Conservation (phyloP, 2,329 filamentous ascomycete genomes). For the Calonectria hongkongensis region DNA sequence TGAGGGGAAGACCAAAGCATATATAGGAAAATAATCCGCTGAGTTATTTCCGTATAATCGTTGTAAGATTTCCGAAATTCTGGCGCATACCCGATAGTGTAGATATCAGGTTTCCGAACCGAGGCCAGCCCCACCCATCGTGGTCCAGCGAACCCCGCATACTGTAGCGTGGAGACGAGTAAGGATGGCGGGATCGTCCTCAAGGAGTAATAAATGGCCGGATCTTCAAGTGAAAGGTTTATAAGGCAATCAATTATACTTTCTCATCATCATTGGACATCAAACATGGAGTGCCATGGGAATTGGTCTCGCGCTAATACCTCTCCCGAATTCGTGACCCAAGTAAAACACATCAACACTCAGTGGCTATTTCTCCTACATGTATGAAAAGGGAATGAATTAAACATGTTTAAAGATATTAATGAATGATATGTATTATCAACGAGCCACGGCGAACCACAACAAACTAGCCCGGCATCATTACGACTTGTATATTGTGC, state of each 20-base stretch:
- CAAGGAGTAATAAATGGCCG: too few species aligned
- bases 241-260: too few species aligned
- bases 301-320: too few species aligned
- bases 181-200: too few species aligned
- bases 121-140: background rate
- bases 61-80: background rate
- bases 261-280: too few species aligned
- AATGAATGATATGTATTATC: background rate
- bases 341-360: too few species aligned
- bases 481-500: slow-evolving; percentile 46
- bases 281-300: too few species aligned
- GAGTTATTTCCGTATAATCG: background rate
- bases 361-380: background rate
- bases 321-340: too few species aligned
- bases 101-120: background rate
- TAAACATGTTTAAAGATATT: background rate
- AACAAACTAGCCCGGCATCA: background rate
- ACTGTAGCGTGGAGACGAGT: too few species aligned
- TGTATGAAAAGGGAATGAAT: background rate
- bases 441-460: background rate
- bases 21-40: slow-evolving; percentile 18
- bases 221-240: too few species aligned
- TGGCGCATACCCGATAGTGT: background rate
- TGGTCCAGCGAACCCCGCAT: background rate
- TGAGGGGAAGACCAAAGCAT: slow-evolving; percentile 11